Conservation (phyloP, 352 stramenopile genomes). For the Phytophthora pseudosyringae region DNA sequence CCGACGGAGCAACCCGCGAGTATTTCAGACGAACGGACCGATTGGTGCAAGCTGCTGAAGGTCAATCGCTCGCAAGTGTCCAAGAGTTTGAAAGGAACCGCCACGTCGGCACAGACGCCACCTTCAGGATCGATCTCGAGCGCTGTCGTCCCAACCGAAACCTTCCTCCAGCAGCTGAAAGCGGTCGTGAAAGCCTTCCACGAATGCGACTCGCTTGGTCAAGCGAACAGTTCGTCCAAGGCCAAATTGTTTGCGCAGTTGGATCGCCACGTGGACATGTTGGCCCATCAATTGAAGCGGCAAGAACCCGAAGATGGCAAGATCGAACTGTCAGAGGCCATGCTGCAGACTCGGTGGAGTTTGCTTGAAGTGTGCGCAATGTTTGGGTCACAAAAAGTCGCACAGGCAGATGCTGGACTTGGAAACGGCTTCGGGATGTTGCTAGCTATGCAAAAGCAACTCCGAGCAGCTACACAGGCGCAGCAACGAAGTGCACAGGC, state of each 20-base stretch:
- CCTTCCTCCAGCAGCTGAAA: slow-evolving; percentile 62
- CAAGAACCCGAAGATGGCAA: slow-evolving; percentile 34
- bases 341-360: slow-evolving; percentile 58
- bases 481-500: slow-evolving; percentile 17
- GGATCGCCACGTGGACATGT: slow-evolving; percentile 58
- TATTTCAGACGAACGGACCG: slow-evolving; percentile 68
- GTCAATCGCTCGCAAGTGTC: slow-evolving; percentile 23
- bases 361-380: slow-evolving; percentile 57
- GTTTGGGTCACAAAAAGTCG: slow-evolving; percentile 53
- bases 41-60: slow-evolving; percentile 75
- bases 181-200: slow-evolving; percentile 60
- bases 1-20: slow-evolving; percentile 52
- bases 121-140: slow-evolving; percentile 2
- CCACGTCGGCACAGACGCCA: not conserved
- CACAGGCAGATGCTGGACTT: slow-evolving; percentile 37
- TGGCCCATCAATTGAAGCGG: slow-evolving; percentile 51
- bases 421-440: slow-evolving; percentile 48
- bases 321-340: slow-evolving; percentile 25
- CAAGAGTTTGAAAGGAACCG: not conserved
- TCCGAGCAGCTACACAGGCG: slow-evolving; percentile 50
- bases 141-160: slow-evolving; percentile 37
- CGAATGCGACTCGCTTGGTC: slow-evolving; percentile 24
- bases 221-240: slow-evolving; percentile 20
- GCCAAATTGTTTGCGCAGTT: slow-evolving; percentile 56
- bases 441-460: slow-evolving; percentile 54